Evolutionary conservation across 441 rosid genomes (phyloP).

Genomic region (Metrosideros polymorpha): DNA sequence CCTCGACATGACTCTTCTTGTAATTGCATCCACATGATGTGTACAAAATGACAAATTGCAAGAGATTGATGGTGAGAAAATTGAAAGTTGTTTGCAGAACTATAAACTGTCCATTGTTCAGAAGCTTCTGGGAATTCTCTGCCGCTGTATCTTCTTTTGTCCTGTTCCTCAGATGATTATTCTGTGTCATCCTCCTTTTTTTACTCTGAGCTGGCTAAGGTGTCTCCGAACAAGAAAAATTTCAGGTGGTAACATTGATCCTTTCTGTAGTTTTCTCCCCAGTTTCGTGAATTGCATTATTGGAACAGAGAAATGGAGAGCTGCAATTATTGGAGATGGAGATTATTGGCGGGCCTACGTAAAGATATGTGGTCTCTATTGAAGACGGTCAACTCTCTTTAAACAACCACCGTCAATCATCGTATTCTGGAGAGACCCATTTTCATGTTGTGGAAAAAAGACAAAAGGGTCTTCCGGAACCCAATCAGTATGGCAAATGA

Average conservation of each 20-base stretch:
- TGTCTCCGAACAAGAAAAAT: not conserved
- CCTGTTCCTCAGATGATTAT: not conserved
- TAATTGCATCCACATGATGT: not conserved
- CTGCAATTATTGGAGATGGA: not conserved
- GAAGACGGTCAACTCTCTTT: not conserved
- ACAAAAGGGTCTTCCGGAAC: not conserved
- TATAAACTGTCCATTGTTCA: not conserved
- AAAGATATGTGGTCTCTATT: not conserved
- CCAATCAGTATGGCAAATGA: not conserved
- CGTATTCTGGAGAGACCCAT: not conserved
- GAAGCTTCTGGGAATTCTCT: not conserved
- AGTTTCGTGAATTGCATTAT: not conserved
- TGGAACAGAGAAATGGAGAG: not conserved
- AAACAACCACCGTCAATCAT: not conserved
- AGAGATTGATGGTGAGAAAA: not conserved
- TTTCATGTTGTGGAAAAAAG: not conserved
- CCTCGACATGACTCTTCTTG: not conserved
- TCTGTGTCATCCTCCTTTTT: not conserved
- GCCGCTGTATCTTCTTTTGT: not conserved
- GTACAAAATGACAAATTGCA: not conserved
- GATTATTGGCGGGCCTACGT: not conserved
- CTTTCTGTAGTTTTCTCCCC: not conserved
- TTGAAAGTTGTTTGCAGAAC: not conserved
- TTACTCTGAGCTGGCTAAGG: not conserved
- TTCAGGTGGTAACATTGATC: not conserved